Evolutionary conservation across 2,329 filamentous ascomycete species (phyloP), one percentile per base, ranked within the genome.

Genomic region (Bisporella sp.): DNA sequence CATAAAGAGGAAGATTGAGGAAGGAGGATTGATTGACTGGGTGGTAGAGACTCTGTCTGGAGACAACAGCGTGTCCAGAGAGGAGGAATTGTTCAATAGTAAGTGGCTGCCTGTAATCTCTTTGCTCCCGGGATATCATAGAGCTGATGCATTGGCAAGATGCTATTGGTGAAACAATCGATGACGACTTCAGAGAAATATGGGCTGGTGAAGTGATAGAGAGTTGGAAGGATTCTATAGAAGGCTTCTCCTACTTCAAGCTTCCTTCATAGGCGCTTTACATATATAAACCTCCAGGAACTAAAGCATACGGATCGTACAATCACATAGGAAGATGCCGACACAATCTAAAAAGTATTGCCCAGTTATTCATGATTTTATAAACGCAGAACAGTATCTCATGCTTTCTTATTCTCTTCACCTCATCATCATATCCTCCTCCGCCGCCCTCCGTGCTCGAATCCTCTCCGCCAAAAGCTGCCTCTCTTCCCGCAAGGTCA

Each of bases 401-500:
- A 39, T 39, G 35, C 35, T 39, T 39, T 13, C 9, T 39, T 39
- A 39, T 39, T 47, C 6, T 32, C 21, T 21, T 21, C 21, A 21
- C 21, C 21, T 21, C 52, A 60, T 42, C 56, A 49, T 60, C 8
- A 8, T 11, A 50, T 67, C 58, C 30, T 70, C 66, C 51, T 71
- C 65, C 21, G 66, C 64, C 6, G 64, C 64, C 54, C 64, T 65
- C 53, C 63, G 61, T 53, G 57, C 41, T 42, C 50, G 51, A 7
- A 62, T 55, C 43, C 62, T 64, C 31, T 67, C 54, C 8, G 64
- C 59, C 33, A 68, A 59, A 45, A 67, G 64, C 45, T 63, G 64
- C 49, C 70, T 64, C 71, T 89, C 85, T 62, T 89, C 85, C 47
- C 81, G 73, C 59, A 89, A 66, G 4, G 81, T 85, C 31, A 84